Base-by-base conservation (phyloP, 495 filamentous ascomycete genomes). In the Penicillium nucicola region DNA sequence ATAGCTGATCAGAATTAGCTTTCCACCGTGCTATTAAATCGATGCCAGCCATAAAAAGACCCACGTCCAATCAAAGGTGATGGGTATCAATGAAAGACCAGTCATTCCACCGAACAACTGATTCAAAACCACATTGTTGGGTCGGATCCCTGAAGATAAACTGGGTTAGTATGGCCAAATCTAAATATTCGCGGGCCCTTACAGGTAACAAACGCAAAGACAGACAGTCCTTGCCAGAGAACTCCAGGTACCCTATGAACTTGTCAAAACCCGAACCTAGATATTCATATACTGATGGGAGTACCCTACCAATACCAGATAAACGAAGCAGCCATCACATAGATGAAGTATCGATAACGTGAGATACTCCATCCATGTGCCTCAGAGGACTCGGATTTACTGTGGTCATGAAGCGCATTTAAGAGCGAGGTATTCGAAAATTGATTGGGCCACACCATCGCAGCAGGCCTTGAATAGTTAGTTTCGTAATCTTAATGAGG, bases 51-150 rank as follows among this genome's bases (percentile, higher is more conserved):
- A 0, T 9, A 25, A 11, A 13, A 37, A 31, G 20, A 52, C 55
- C 37, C 22, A 78, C 34, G 79, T 83, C 82, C 81, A 85, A 64
- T 85, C 81, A 50, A 85, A 83, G 5, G 81, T 85, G 36, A 86
- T 76, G 10, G 82, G 82, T 6, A 84, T 50, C 25, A 86, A 43
- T 0, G 78, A 82, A 19, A 86, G 50, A 0, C 82, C 81, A 4
- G 80, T 81, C 1, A 63, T 62, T 14, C 76, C 77, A 0, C 81
- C 82, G 60, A 85, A 86, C 12, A 86, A 30, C 59, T 85, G 81
- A 41, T 85, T 85, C 18, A 85, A 57, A 12, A 84, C 69, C 0
- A 75, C 68, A 53, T 75, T 84, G 32, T 84, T 64, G 5, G 82
- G 82, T 2, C 67, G 69, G 33, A 84, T 70, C 81, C 59, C 56